These are phyloP conservation scores for Podaxis pistillaris DNA, from an alignment of 768 basidiomycete genomes.

Conservation along the genomic window DNA sequence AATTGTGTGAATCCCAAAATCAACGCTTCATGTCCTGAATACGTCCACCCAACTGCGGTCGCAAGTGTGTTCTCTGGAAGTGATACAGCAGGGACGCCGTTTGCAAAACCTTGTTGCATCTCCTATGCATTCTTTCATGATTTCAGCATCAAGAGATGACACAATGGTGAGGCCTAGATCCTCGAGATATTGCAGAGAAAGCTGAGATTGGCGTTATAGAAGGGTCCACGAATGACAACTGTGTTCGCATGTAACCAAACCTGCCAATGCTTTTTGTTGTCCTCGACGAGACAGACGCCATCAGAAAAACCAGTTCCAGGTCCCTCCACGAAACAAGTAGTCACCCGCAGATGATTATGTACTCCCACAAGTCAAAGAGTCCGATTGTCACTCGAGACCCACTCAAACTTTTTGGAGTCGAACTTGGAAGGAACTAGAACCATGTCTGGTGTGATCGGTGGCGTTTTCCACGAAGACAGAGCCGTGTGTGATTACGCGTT, in stretches of 20 bases:
- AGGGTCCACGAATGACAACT: constrained; percentile 1
- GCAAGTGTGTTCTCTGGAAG: background rate
- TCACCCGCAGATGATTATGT: constrained; percentile 10
- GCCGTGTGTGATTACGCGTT: constrained; percentile 14
- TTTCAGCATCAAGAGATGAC: background rate
- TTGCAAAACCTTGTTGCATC: background rate
- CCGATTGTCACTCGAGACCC: constrained; percentile 14
- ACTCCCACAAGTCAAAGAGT: constrained; percentile 15
- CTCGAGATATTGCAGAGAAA: background rate
- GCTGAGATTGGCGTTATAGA: constrained; percentile 1
- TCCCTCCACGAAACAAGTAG: constrained; percentile 15
- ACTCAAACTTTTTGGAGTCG: constrained; percentile 19
- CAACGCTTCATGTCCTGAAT: background rate
- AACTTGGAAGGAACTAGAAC: constrained; percentile 18
- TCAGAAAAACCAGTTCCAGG: constrained; percentile 18
- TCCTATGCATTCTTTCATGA: background rate
- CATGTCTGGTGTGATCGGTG: constrained; percentile 11
- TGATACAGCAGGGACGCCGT: background rate
- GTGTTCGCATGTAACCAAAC: background rate
- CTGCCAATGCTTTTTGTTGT: background rate
- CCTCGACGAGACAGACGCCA: constrained; percentile 19
- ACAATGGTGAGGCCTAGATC: background rate
- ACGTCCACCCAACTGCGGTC: background rate
- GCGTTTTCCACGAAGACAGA: constrained; percentile 12
- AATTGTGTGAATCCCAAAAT: background rate